Evolutionary conservation across 768 basidiomycete genomes (phyloP).

Genomic region (Chlorophyllum brunneum): DNA sequence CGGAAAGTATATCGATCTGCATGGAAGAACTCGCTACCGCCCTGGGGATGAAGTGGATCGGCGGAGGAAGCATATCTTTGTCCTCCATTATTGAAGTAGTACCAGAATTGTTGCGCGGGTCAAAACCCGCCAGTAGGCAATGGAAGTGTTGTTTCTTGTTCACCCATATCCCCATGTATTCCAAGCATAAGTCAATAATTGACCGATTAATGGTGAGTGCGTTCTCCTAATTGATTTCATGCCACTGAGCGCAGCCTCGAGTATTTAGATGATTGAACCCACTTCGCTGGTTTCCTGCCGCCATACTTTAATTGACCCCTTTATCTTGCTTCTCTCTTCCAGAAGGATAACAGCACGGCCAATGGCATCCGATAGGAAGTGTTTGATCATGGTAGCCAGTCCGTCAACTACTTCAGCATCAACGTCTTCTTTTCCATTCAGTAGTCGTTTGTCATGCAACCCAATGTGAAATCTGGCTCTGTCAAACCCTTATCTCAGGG

Average conservation of each 20-base stretch:
- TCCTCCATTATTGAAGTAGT: neutral
- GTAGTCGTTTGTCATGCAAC: conserved; percentile 11
- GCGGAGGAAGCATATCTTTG: neutral
- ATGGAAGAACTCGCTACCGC: conserved; percentile 16
- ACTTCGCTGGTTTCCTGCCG: conserved; percentile 37
- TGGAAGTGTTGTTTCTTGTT: conserved; percentile 38
- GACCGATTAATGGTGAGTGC: conserved; percentile 38
- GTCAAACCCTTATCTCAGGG: neutral
- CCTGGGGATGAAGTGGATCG: neutral
- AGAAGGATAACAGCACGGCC: conserved; percentile 48
- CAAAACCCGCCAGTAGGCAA: conserved; percentile 19
- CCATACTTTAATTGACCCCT: conserved; percentile 63
- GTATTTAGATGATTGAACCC: neutral
- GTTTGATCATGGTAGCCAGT: conserved; percentile 33
- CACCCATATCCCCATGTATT: conserved; percentile 36
- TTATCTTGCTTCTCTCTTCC: conserved; percentile 55
- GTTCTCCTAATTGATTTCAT: neutral
- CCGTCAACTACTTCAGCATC: conserved; percentile 15
- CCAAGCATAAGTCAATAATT: conserved; percentile 44
- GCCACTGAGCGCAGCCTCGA: neutral
- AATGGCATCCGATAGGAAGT: conserved; percentile 49
- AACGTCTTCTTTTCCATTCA: neutral
- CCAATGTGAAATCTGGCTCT: conserved; percentile 13
- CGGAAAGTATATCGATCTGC: conserved; percentile 20
- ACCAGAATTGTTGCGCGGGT: too few species aligned